Percentiles rank a stretch among this genome's conserved stretches.
These are phyloP conservation scores for Tirmania nivea DNA, from an alignment of 495 filamentous ascomycete species.

Conservation along the genomic window DNA sequence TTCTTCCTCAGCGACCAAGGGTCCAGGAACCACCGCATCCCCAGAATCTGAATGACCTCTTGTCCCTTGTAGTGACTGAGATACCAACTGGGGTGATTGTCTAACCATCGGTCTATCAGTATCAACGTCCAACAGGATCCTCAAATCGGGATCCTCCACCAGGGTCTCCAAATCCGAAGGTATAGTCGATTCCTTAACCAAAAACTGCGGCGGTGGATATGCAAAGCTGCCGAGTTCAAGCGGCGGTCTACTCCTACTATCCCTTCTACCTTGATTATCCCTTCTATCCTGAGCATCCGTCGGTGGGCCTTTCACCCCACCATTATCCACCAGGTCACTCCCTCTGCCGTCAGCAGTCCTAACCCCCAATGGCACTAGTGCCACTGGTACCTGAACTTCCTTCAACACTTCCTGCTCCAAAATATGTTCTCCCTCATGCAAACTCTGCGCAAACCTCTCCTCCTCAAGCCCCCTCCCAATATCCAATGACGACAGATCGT, in stretches of 20 bases:
- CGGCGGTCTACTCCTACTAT: no score
- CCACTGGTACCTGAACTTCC: background rate
- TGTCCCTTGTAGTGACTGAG: background rate
- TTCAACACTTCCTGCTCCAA: background rate
- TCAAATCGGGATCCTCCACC: background rate
- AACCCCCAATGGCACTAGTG: background rate
- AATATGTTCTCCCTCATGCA: background rate
- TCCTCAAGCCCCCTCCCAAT: background rate
- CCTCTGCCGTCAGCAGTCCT: background rate
- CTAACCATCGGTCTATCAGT: background rate
- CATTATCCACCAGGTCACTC: background rate
- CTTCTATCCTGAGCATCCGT: background rate
- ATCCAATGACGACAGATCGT: background rate
- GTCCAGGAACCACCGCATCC: no score
- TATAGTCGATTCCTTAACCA: background rate
- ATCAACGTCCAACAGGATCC: background rate
- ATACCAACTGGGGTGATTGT: background rate
- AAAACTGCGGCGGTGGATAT: no score
- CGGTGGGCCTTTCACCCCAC: background rate
- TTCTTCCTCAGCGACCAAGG: no score
- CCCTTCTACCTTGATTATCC: background rate
- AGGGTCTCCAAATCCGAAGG: background rate
- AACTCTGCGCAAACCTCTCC: background rate
- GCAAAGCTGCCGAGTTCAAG: no score
- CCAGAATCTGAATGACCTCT: background rate